Conservation (phyloP, 495 filamentous ascomycete species). For the Neurospora sp. region DNA sequence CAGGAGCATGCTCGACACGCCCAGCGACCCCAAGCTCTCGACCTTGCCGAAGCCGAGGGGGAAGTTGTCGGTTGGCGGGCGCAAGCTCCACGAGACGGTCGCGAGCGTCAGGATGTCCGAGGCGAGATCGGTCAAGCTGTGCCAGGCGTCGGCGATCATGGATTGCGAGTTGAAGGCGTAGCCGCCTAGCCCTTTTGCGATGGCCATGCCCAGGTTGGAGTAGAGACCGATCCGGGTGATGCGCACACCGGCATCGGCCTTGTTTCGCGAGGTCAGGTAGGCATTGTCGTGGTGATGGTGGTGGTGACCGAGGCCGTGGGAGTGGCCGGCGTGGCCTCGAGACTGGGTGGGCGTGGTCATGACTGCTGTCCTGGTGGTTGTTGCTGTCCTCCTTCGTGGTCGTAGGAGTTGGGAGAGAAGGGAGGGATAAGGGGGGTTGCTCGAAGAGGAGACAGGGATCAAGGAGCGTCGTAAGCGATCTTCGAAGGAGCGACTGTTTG, state of each 20-base stretch:
- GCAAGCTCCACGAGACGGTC: conserved; percentile 85
- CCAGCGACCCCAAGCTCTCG: conserved; percentile 88
- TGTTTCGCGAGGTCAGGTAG: conserved; percentile 80
- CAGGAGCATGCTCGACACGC: conserved; percentile 82
- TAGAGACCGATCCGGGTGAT: conserved; percentile 89
- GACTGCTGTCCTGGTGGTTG: conserved; percentile 17
- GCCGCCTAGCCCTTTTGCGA: conserved; percentile 84
- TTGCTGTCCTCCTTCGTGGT: neutral
- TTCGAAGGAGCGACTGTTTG: conserved; percentile 14
- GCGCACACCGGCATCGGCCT: conserved; percentile 84
- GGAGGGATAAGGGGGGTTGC: conserved; percentile 7
- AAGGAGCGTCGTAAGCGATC: conserved; percentile 11
- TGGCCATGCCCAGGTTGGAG: conserved; percentile 88
- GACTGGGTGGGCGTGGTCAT: conserved; percentile 23
- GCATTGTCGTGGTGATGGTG: conserved; percentile 77
- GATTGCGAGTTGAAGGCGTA: conserved; percentile 91
- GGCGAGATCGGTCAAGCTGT: conserved; percentile 87
- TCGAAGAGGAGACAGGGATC: conserved; percentile 6
- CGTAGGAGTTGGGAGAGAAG: conserved; percentile 2
- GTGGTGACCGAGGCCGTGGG: conserved; percentile 28
- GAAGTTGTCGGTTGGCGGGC: conserved; percentile 69
- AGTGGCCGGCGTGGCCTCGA: conserved; percentile 40
- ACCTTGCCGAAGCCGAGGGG: conserved; percentile 92
- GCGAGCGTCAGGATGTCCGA: conserved; percentile 89
- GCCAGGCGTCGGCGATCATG: conserved; percentile 89